phyloP scores from a whole-genome alignment of 2,329 filamentous ascomycete genomes.

The Beauveria sp. region DNA sequence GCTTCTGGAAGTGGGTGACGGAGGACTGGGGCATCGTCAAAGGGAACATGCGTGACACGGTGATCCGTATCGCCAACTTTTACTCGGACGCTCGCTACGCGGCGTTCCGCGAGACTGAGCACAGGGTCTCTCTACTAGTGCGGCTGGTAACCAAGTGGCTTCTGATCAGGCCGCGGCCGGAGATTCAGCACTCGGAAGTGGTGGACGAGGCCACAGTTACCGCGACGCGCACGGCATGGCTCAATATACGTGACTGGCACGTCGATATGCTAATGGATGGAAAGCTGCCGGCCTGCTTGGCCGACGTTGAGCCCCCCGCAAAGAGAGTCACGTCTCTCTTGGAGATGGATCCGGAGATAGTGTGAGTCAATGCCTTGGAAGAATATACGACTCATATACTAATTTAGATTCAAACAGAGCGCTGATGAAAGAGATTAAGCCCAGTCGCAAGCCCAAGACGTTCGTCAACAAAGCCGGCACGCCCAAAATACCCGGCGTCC shows the following conservation, averaged over 20 bases:
- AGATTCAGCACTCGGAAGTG: neutral
- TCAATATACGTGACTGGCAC: slow-evolving; percentile 1
- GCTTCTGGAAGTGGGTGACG: slow-evolving; percentile 4
- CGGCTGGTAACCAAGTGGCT: slow-evolving; percentile 7
- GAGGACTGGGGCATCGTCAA: slow-evolving; percentile 2
- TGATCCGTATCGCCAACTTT: neutral
- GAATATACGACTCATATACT: neutral
- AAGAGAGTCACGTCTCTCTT: slow-evolving; percentile 3
- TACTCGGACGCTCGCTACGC: neutral
- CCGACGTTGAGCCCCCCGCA: neutral
- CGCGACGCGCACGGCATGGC: neutral
- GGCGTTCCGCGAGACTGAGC: neutral
- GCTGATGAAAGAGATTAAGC: neutral
- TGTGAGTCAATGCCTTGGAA: neutral
- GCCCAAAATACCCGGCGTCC: neutral
- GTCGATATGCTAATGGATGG: slow-evolving; percentile 9
- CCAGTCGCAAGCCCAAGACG: neutral
- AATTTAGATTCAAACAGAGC: neutral
- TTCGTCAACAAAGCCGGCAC: neutral
- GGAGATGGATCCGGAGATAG: neutral
- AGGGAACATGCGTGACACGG: neutral
- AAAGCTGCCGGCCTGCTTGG: neutral
- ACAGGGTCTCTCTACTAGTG: slow-evolving; percentile 1
- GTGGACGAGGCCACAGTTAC: neutral
- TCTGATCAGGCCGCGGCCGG: neutral